A percentile compares a stretch with the other conserved stretches of the same genome.
Conservation (phyloP, 768 basidiomycete species). For the Suillus paluster region DNA sequence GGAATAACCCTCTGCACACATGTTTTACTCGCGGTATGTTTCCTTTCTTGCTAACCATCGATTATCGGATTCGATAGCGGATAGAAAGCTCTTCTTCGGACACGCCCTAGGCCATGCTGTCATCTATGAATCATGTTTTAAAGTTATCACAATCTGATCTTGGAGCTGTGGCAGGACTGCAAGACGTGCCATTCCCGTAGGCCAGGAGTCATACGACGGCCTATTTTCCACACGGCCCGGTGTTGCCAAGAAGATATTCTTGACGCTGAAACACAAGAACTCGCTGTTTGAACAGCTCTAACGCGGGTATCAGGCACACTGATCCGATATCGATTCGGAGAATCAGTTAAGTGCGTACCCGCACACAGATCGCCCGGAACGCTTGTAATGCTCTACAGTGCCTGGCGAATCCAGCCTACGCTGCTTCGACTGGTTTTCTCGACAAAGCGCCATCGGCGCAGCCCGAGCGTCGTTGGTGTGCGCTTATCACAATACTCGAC, state of each 20-base stretch:
- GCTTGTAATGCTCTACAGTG: not conserved
- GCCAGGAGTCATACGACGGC: not conserved
- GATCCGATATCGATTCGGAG: conserved; percentile 4
- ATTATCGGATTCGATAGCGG: conserved; percentile 4
- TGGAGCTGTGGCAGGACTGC: not conserved
- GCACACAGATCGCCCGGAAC: not conserved
- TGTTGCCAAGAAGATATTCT: not conserved
- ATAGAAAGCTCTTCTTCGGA: conserved; percentile 1
- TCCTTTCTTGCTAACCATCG: conserved; percentile 5
- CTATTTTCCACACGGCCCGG: conserved; percentile 1
- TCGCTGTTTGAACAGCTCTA: not conserved
- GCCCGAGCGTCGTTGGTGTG: not conserved
- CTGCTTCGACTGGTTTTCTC: not conserved
- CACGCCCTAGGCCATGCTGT: conserved; percentile 4
- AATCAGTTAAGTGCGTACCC: not conserved
- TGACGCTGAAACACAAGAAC: conserved; percentile 1
- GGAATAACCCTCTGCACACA: not conserved
- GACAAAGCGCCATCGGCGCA: not conserved
- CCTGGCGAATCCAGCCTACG: not conserved
- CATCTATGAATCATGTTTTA: not conserved
- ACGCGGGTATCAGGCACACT: not conserved
- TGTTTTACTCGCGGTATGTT: not conserved
- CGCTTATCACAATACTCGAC: not conserved
- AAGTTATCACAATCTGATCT: conserved; percentile 9
- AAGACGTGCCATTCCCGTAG: not conserved